Base-by-base conservation (phyloP, 2,329 filamentous ascomycete species). In the Sporothrix protearum region DNA sequence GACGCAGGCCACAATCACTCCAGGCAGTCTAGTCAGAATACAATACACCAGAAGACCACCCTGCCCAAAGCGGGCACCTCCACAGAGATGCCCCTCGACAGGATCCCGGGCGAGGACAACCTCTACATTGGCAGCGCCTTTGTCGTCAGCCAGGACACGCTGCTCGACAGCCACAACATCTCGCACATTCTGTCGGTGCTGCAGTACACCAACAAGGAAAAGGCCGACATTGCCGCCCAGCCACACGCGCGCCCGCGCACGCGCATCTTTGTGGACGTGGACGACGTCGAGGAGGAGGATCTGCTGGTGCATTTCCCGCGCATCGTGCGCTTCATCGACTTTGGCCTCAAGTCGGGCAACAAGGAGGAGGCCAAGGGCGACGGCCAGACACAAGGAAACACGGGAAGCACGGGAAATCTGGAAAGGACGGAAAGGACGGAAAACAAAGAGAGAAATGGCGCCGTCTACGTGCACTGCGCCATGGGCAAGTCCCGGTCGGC, bases 401-500 rank as follows among this genome's bases (percentile, higher is more conserved):
- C n/a, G n/a, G n/a, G n/a, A n/a, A n/a, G n/a, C n/a, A n/a, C n/a
- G n/a, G n/a, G n/a, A n/a, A n/a, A n/a, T n/a, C n/a, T n/a, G n/a
- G n/a, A n/a, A 33, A 25, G 33, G 85, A 81, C 16, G 85, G 33
- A 2, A 33, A 72, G 0, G 71, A 70, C 2, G 0, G 71, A 70
- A 1, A 1, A n/a, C 25, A n/a, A 8, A 8, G 10, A 16, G 8
- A 25, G 61, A 1, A 39, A 22, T n/a, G 55, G 55, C 36, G 85
- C 81, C 16, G 86, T 89, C 36, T 86, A 85, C 71, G 86, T 89
- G 10, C 85, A 87, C 82, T 97, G 96, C 85, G 95, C 94, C 28
- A 97, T 97, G 89, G 96, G 96, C 69, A 97, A 96, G 82, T 97
- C 94, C 45, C 92, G 96, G 72, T 98, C 95, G 64, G 92, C 95